Evolutionary conservation across 2,329 filamentous ascomycete genomes (phyloP), one percentile per base, ranked within the genome.

Genomic region (Davidsoniella eucalypti): DNA sequence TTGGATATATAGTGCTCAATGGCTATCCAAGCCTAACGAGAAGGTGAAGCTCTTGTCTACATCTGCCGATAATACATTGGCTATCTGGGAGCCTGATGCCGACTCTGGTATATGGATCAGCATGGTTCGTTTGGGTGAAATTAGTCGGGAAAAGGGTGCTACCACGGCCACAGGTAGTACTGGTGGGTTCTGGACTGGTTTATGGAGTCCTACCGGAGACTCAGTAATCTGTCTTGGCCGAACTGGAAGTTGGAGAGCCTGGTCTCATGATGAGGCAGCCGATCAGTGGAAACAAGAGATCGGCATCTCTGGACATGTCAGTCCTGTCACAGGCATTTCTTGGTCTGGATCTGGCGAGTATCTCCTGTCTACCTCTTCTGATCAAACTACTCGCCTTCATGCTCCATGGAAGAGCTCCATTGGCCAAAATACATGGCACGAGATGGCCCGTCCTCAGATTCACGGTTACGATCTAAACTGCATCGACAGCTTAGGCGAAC

Each of bases 401-500:
- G 82, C 86, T 1, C 69, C 80, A 59, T 96, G 90, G 92, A 74
- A 72, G 54, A 69, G 70, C 16, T 50, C 51, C 4, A 55, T 58
- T 25, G 52, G 45, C 10, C 26, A 53, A 44, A 43, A 58, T 60
- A 87, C 86, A 9, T 98, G 92, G 92, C 90, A 96, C 64, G 92
- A 98, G 63, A 87, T 96, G 69, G 83, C 88, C 1, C 74, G 92
- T 46, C 92, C 92, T 3, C 92, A 98, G 63, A 98, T 98, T 56
- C 92, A 98, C 62, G 92, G 92, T 37, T 98, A 98, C 63, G 90
- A 98, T 63, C 73, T 98, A 50, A 98, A 96, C 68, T 96, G 92
- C 63, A 80, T 96, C 55, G 84, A 87, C 59, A 75, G 80, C 0
- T 70, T 95, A 4, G 80, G 78, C 6, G 65, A 75, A 6, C 73